A percentile compares a stretch with the other conserved stretches of the same genome.
These are phyloP conservation scores for Colletotrichum sp. DNA, from an alignment of 2,329 filamentous ascomycete genomes.

Conservation along the genomic window DNA sequence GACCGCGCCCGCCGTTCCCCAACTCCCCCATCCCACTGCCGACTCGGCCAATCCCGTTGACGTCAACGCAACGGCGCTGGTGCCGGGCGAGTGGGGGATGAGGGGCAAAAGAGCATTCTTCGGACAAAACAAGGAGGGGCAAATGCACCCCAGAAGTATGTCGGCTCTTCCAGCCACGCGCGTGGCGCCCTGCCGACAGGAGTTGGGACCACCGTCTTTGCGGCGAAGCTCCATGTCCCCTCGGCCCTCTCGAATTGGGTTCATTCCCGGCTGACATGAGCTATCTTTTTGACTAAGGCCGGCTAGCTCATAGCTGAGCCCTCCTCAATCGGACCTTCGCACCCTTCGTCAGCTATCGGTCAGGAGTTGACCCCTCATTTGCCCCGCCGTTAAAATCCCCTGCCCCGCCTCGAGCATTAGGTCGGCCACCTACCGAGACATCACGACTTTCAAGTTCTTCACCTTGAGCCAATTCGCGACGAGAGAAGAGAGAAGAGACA, in stretches of 20 bases:
- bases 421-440: not conserved
- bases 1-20: not conserved
- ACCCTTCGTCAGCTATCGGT: not conserved
- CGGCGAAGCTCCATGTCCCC: not conserved
- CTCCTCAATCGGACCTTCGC: not conserved
- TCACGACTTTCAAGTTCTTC: not conserved
- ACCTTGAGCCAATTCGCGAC: not conserved
- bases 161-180: not conserved
- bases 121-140: not conserved
- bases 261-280: conserved; percentile 3
- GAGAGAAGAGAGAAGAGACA: not conserved
- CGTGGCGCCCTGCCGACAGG: not conserved
- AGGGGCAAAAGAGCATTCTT: not conserved
- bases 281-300: not conserved
- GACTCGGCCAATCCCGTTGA: not conserved
- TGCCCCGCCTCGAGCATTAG: not conserved
- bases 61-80: not conserved
- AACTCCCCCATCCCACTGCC: not conserved
- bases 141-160: conserved; percentile 8
- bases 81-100: not conserved
- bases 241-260: not conserved
- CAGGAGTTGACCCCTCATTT: conserved; percentile 8
- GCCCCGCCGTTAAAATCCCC: conserved; percentile 15
- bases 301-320: not conserved
- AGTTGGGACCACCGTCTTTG: not conserved